Evolutionary conservation across 2,329 filamentous ascomycete genomes (phyloP), one percentile per base, ranked within the genome.

Genomic region (Fusarium xylarioides): DNA sequence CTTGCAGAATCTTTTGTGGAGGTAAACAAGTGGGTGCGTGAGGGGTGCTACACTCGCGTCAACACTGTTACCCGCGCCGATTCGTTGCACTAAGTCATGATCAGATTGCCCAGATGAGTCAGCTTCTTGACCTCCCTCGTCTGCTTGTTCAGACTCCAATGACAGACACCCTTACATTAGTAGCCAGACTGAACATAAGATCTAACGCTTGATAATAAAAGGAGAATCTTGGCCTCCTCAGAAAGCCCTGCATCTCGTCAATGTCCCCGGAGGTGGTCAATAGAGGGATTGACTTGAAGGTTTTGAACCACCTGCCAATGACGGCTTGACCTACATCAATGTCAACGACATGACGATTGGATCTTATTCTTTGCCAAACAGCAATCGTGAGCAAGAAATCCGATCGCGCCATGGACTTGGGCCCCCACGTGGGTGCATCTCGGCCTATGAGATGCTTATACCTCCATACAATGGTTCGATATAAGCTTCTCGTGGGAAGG

Each of bases 181-280:
- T 6, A 26, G 23, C 11, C 0, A 19, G 11, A 19, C 19, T 19
- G 16, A 4, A 14, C 11, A 6, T 14, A 19, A 26, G 7, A 12
- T 14, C 1, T 12, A 26, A 26, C 4, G 0, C 3, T 6, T 26
- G 7, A 12, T 3, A 19, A 1, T 4, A 4, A 6, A 1, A 8
- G 16, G 23, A 26, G 5, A 16, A 44, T 44, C 7, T 12, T 19
- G 3, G 23, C 4, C 16, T 6, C n/a, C 16, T 11, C 0, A 2
- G 14, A 8, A 44, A 44, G 7, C 23, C 11, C n/a, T 19, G 7
- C 1, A 11, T 44, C 23, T 26, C 11, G 7, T 19, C 16, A 26
- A 8, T 26, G 23, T 19, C 6, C 5, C 18, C 11, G 3, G 16
- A 7, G 19, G 4, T 26, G 42, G 16, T 19, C 0, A 44, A 18